These are phyloP conservation scores for Exserohilum rostratum DNA, from an alignment of 2,329 filamentous ascomycete genomes.

Conservation along the genomic window DNA sequence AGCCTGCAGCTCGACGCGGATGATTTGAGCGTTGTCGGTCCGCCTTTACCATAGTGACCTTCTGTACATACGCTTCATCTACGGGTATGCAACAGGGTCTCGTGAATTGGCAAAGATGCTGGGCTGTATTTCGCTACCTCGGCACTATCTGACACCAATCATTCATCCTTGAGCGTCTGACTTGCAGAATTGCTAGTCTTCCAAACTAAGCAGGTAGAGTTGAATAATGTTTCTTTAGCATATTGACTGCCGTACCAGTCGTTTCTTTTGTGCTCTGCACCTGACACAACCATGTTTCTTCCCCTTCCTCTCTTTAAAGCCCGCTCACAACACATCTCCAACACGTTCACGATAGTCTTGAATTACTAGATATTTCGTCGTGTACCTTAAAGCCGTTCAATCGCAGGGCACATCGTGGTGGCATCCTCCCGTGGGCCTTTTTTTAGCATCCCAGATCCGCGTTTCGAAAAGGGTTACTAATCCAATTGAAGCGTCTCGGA, in stretches of 20 bases:
- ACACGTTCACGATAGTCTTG: too few relatives aligned
- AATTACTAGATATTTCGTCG: too few relatives aligned
- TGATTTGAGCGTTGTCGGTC: constrained; percentile 1
- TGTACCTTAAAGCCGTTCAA: neutral
- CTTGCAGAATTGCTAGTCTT: neutral
- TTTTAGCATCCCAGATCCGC: neutral
- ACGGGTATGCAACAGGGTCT: neutral
- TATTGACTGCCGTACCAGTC: too few relatives aligned
- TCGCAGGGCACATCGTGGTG: neutral
- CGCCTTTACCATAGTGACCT: constrained; percentile 3
- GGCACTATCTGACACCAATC: neutral
- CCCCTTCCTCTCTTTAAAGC: too few relatives aligned
- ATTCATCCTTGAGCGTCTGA: neutral
- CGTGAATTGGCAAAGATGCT: neutral
- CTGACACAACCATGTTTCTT: too few relatives aligned
- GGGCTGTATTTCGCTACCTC: neutral
- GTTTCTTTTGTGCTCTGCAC: neutral
- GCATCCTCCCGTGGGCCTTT: too few relatives aligned
- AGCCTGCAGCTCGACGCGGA: constrained; percentile 9
- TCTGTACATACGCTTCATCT: too few relatives aligned
- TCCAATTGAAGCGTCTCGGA: neutral
- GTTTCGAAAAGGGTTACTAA: too few relatives aligned
- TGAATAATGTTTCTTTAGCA: neutral
- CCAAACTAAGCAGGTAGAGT: neutral
- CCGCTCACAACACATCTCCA: too few relatives aligned